Conservation (phyloP, 75 land plant genomes). For the Cupressus sempervirens region DNA sequence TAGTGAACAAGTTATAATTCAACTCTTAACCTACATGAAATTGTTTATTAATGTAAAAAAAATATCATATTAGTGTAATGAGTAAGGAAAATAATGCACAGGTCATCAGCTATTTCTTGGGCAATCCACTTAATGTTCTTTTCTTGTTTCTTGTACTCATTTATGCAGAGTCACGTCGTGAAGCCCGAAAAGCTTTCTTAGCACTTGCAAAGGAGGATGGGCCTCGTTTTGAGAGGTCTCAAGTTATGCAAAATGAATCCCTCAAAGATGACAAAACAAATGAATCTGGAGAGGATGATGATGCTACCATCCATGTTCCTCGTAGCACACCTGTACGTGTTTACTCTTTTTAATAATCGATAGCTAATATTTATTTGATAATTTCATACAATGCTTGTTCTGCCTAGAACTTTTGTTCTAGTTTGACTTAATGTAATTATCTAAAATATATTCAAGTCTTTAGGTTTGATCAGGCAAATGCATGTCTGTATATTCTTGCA, state of each 20-base stretch:
- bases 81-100: neutral
- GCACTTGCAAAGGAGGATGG: slow-evolving; percentile 58
- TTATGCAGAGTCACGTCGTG: slow-evolving; percentile 59
- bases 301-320: slow-evolving; percentile 22
- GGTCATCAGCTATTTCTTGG: neutral
- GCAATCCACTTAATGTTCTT: neutral
- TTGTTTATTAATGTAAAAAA: neutral
- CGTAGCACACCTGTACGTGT: slow-evolving; percentile 53
- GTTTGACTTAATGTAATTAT: neutral
- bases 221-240: slow-evolving; percentile 12
- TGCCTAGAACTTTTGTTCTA: neutral
- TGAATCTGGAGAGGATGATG: slow-evolving; percentile 14
- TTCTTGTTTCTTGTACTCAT: neutral
- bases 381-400: neutral
- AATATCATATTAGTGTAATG: neutral
- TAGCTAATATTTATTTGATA: neutral
- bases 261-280: slow-evolving; percentile 13
- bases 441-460: neutral
- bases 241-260: slow-evolving; percentile 16
- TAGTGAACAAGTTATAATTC: neutral
- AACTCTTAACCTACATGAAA: neutral
- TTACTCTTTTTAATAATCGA: neutral
- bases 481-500: neutral
- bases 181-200: slow-evolving; percentile 80
- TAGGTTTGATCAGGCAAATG: neutral